Evolutionary conservation across 192 early-diverging fungal species (phyloP).

Genomic region (Phycomyces blakesleeanus): DNA sequence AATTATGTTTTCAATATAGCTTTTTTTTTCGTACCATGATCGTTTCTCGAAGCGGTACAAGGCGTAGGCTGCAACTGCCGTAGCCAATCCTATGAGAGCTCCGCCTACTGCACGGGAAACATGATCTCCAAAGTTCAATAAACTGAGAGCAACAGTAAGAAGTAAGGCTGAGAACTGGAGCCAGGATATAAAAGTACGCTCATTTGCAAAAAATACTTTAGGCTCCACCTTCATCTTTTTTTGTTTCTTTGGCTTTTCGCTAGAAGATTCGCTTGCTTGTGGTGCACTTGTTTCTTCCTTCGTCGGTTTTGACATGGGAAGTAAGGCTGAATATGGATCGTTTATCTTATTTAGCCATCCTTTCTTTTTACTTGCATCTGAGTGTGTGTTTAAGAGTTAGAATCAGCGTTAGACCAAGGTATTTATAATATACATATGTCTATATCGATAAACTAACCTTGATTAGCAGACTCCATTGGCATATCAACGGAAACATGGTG

Average conservation of each 20-base stretch:
- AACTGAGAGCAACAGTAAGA: conserved; percentile 60
- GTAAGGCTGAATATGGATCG: too few relatives aligned
- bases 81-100: conserved; percentile 26
- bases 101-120: conserved; percentile 55
- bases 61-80: conserved; percentile 30
- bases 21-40: conserved; percentile 21
- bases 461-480: conserved; percentile 1
- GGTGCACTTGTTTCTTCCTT: too few relatives aligned
- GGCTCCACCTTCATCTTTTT: conserved; percentile 71
- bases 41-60: conserved; percentile 34
- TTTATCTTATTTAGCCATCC: too few relatives aligned
- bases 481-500: neutral
- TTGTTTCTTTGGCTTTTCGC: neutral
- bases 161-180: conserved; percentile 72
- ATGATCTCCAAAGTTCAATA: conserved; percentile 72
- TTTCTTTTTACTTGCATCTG: too few relatives aligned
- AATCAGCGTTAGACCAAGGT: neutral
- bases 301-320: too few relatives aligned
- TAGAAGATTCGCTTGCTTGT: too few relatives aligned
- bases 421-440: neutral
- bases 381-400: too few relatives aligned
- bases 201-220: conserved; percentile 87
- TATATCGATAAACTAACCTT: neutral
- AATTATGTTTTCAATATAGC: neutral
- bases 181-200: conserved; percentile 85